A percentile compares a stretch with the other conserved stretches of the same genome.
Evolutionary conservation across 2,329 filamentous ascomycete species (phyloP).

Genomic region (Paraphaeosphaeria sporulosa): DNA sequence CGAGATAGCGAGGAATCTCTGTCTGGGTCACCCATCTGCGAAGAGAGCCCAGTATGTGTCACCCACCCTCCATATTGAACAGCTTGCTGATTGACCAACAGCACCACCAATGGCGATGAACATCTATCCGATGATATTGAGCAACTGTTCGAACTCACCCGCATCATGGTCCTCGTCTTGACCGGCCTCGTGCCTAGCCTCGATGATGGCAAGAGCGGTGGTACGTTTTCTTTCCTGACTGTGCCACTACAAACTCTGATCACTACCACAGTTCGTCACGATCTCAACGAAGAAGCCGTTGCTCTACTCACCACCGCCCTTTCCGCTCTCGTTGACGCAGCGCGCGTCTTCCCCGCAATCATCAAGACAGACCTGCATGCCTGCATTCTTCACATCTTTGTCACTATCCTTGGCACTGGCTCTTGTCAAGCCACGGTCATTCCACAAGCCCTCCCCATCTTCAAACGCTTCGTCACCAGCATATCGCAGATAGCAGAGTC

Average conservation of each 20-base stretch:
- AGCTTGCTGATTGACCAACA: slow-evolving; percentile 21
- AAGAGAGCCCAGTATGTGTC: slow-evolving; percentile 66
- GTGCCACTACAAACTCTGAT: slow-evolving; percentile 49
- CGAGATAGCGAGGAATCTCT: slow-evolving; percentile 88
- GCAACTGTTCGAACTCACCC: slow-evolving; percentile 93
- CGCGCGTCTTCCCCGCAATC: slow-evolving; percentile 93
- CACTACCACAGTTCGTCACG: slow-evolving; percentile 66
- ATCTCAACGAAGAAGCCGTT: slow-evolving; percentile 87
- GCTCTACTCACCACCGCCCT: slow-evolving; percentile 80
- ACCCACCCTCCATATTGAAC: background rate
- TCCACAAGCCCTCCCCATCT: slow-evolving; percentile 86
- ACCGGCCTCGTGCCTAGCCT: slow-evolving; percentile 87
- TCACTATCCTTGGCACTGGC: slow-evolving; percentile 87
- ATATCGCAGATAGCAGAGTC: slow-evolving; percentile 61
- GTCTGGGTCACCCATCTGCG: slow-evolving; percentile 89
- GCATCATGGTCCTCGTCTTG: slow-evolving; percentile 93
- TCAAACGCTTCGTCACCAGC: slow-evolving; percentile 87
- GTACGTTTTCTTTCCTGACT: slow-evolving; percentile 20
- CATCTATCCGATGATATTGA: slow-evolving; percentile 96
- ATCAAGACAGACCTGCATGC: slow-evolving; percentile 97
- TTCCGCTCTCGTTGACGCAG: slow-evolving; percentile 89
- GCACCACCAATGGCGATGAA: slow-evolving; percentile 62
- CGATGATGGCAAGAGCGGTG: slow-evolving; percentile 60
- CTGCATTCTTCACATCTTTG: slow-evolving; percentile 96
- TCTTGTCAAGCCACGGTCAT: slow-evolving; percentile 88